A percentile compares a stretch with the other conserved stretches of the same genome.
Evolutionary conservation across 352 stramenopile genomes (phyloP).

Genomic region (Thalassiosira exigua): DNA sequence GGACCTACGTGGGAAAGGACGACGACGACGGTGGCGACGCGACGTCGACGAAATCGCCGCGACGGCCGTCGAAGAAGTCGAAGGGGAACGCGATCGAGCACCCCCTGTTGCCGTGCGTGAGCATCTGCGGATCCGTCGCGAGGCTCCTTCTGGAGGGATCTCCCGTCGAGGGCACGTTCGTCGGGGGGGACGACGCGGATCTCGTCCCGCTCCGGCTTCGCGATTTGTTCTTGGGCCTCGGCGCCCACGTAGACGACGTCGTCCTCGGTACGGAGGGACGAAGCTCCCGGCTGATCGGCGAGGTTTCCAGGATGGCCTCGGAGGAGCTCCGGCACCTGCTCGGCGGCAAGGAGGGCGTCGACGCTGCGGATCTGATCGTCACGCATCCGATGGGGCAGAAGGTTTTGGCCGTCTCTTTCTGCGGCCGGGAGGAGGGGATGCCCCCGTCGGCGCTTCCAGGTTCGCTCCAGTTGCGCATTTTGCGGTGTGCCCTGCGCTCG

Average conservation of each 20-base stretch:
- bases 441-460: slow-evolving; percentile 3
- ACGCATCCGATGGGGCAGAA: slow-evolving; percentile 21
- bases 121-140: slow-evolving; percentile 40
- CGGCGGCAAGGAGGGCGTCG: neutral
- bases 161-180: slow-evolving; percentile 17
- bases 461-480: slow-evolving; percentile 31
- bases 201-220: no score
- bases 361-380: slow-evolving; percentile 31
- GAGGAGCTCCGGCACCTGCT: slow-evolving; percentile 37
- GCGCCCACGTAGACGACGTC: slow-evolving; percentile 29
- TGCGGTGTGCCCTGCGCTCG: slow-evolving; percentile 50
- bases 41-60: neutral
- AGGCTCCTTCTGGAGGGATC: slow-evolving; percentile 33
- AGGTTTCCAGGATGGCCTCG: slow-evolving; percentile 36
- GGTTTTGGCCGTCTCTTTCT: slow-evolving; percentile 31
- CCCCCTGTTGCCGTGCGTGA: slow-evolving; percentile 36
- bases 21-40: neutral
- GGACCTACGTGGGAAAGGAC: slow-evolving; percentile 46
- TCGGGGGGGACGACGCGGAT: neutral
- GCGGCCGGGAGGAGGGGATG: slow-evolving; percentile 7
- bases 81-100: neutral
- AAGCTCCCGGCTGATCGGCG: slow-evolving; percentile 1
- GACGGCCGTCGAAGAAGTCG: neutral
- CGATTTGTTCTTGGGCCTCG: no score
- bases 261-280: neutral